These are phyloP conservation scores for Calycina marina DNA, from an alignment of 2,329 filamentous ascomycete species.

Conservation along the genomic window DNA sequence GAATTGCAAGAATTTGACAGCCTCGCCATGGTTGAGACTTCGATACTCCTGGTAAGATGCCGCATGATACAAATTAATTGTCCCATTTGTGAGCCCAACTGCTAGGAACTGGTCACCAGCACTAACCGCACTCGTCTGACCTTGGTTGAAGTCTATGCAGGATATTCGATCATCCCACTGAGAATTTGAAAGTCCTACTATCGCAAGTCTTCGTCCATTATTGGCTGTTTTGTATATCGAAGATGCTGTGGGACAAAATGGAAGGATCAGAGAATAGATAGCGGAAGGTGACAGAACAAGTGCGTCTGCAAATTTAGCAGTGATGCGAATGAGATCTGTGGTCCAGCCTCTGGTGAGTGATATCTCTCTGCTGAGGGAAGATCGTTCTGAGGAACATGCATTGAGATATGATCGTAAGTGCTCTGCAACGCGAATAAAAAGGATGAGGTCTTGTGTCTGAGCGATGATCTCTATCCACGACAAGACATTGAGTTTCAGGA, in stretches of 20 bases:
- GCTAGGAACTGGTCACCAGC: conserved; percentile 13
- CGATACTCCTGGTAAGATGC: conserved; percentile 15
- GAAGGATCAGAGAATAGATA: conserved; percentile 24
- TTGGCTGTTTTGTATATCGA: conserved; percentile 9
- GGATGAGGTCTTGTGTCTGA: conserved; percentile 10
- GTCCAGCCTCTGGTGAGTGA: conserved; percentile 20
- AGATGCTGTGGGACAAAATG: conserved; percentile 22
- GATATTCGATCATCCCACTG: conserved; percentile 20
- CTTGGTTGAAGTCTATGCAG: conserved; percentile 8
- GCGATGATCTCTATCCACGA: conserved; percentile 21
- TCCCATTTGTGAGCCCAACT: conserved; percentile 14
- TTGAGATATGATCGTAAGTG: conserved; percentile 18
- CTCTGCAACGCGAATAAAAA: conserved; percentile 13
- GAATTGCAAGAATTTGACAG: conserved; percentile 22
- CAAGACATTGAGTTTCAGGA: conserved; percentile 16
- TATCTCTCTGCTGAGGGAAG: conserved; percentile 12
- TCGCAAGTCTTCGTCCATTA: conserved; percentile 7
- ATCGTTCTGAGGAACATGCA: conserved; percentile 2
- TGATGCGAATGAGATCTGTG: conserved; percentile 21
- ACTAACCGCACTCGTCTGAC: conserved; percentile 8
- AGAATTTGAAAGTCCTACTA: conserved; percentile 13
- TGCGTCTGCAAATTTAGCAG: conserved; percentile 21
- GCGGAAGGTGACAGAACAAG: conserved; percentile 19
- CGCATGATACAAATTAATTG: conserved; percentile 13
- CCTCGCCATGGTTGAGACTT: conserved; percentile 19